Evolutionary conservation across 164 flowering plant species (phyloP).

Genomic region (Cinnamomum micranthum): DNA sequence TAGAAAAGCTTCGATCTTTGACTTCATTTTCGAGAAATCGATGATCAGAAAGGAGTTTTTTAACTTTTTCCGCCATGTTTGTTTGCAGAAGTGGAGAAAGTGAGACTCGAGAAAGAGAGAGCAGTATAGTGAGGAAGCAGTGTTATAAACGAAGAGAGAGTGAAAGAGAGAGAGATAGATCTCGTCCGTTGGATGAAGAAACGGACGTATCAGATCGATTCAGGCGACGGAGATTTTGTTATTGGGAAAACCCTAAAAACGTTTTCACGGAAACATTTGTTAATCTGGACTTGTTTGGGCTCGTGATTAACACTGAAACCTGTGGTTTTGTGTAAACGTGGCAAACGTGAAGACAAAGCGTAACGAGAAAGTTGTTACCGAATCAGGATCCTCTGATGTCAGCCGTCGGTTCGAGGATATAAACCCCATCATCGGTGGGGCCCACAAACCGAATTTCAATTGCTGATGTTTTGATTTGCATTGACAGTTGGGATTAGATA

Average conservation of each 20-base stretch:
- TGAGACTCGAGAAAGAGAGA: slow-evolving; percentile 1
- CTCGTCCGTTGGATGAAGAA: slow-evolving; percentile 12
- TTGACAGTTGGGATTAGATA: too few relatives aligned
- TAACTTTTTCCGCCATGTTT: slow-evolving; percentile 1
- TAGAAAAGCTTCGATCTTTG: background rate
- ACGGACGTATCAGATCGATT: slow-evolving; percentile 6
- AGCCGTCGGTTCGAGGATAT: too few relatives aligned
- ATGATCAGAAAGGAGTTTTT: too few relatives aligned
- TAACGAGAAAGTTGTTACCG: too few relatives aligned
- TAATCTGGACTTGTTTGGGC: background rate
- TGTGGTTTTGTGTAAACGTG: too few relatives aligned
- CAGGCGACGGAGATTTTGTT: background rate
- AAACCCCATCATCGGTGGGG: too few relatives aligned
- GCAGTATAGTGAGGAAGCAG: background rate
- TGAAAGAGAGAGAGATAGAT: background rate
- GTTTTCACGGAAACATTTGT: background rate
- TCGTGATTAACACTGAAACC: background rate
- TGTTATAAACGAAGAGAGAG: slow-evolving; percentile 1
- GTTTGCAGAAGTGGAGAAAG: background rate
- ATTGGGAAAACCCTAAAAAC: background rate
- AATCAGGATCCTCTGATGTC: too few relatives aligned
- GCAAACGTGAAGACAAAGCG: too few relatives aligned
- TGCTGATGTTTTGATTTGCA: too few relatives aligned
- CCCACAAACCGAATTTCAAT: too few relatives aligned
- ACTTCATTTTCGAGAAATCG: too few relatives aligned